Evolutionary conservation across 345 rosid species (phyloP), one percentile per base, ranked within the genome.

Genomic region (Sapria himalayana): DNA sequence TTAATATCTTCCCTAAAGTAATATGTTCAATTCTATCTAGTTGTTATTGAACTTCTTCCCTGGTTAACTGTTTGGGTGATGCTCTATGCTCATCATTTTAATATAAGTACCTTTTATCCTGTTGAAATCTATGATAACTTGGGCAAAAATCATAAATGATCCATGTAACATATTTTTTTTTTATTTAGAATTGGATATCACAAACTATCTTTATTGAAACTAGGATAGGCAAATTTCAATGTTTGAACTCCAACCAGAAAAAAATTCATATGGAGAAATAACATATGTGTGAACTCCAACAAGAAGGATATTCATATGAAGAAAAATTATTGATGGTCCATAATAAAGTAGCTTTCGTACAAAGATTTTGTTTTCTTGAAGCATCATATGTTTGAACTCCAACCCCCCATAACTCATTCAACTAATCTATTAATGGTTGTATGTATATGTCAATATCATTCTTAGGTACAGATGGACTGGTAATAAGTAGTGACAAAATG

Each of bases 211-310:
- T 14, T 17, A 43, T 19, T n/a, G n/a, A n/a, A 18, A 33, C 19
- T 33, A 14, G 34, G 34, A 14, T 25, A 51, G 22, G 49, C 33
- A 10, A n/a, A 33, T 3, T 43, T 15, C 12, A 25, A n/a, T 35
- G 4, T 31, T 37, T 2, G 40, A 45, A 39, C 39, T 54, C 41
- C 40, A 54, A 0, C 36, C 41, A 15, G 34, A 54, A 15, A 54
- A 3, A 13, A 22, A 13, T 5, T 24, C 35, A 14, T 32, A 43
- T 7, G 25, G 10, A 2, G 22, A 42, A 19, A 42, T n/a, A n/a
- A n/a, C n/a, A n/a, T n/a, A n/a, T 35, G 4, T 31, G 27, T 2
- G 40, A 45, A 39, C 39, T 54, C 41, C 40, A 54, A 0, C 36
- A 33, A 15, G 34, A 54, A 15, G 46, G 3, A 13, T 31, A 13